Percentiles rank a stretch among this genome's conserved stretches.
Evolutionary conservation across 768 basidiomycete genomes (phyloP).

Genomic region (Pleurotus eryngii): DNA sequence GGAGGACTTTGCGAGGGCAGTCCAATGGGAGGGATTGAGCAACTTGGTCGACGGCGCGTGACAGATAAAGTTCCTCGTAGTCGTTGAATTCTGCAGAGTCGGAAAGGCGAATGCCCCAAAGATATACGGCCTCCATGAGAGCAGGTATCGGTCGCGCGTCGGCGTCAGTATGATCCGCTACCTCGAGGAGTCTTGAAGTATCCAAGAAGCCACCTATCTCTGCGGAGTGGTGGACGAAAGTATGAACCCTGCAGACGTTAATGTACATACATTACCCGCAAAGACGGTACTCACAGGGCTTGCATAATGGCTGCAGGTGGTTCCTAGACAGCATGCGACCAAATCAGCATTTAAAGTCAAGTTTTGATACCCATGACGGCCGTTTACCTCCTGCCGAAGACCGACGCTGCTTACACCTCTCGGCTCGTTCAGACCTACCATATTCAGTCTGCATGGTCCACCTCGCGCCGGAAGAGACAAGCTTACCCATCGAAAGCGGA

Average conservation of each 20-base stretch:
- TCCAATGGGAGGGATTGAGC: conserved; percentile 31
- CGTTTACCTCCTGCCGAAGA: background rate
- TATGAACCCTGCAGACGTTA: conserved; percentile 16
- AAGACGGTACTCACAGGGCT: conserved; percentile 27
- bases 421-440: conserved; percentile 1
- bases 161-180: conserved; percentile 26
- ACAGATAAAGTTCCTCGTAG: conserved; percentile 34
- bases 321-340: conserved; percentile 27
- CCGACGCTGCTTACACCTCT: background rate
- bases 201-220: conserved; percentile 61
- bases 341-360: background rate
- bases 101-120: conserved; percentile 35
- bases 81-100: conserved; percentile 19
- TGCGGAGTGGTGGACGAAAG: conserved; percentile 43
- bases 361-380: background rate
- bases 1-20: conserved; percentile 38
- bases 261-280: background rate
- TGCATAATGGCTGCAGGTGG: conserved; percentile 33
- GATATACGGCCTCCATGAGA: conserved; percentile 33
- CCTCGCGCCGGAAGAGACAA: background rate
- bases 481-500: background rate
- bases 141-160: conserved; percentile 33
- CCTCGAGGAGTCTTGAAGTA: conserved; percentile 39
- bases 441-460: background rate
- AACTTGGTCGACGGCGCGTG: conserved; percentile 37